These are phyloP conservation scores for Tetrapisispora taiwanensis DNA, from an alignment of 805 yeast genomes.

Conservation along the genomic window DNA sequence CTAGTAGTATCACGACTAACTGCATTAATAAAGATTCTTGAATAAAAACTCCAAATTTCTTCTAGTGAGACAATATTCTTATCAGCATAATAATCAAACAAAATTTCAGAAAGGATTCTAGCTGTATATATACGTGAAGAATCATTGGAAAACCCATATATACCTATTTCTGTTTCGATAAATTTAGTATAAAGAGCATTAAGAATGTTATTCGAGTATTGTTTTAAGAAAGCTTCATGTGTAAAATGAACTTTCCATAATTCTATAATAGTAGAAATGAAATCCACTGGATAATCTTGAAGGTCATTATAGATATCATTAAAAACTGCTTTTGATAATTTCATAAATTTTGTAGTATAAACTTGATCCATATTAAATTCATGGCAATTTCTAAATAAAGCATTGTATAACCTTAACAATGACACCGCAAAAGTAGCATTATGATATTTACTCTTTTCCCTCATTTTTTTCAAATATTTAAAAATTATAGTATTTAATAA, in stretches of 20 bases:
- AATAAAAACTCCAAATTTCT: conserved; percentile 16
- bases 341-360: conserved; percentile 16
- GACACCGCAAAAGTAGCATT: conserved; percentile 25
- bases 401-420: conserved; percentile 15
- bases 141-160: conserved; percentile 24
- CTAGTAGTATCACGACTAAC: conserved; percentile 20
- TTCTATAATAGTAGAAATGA: conserved; percentile 21
- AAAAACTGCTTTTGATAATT: conserved; percentile 17
- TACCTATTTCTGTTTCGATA: conserved; percentile 19
- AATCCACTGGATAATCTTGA: conserved; percentile 20
- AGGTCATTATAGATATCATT: conserved; percentile 14
- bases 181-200: conserved; percentile 15
- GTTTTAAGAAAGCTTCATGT: conserved; percentile 17
- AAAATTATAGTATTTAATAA: conserved; percentile 22
- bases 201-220: conserved; percentile 12
- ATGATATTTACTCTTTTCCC: conserved; percentile 23
- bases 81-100: conserved; percentile 20
- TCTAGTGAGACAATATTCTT: conserved; percentile 13
- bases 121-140: conserved; percentile 24
- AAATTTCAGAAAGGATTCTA: conserved; percentile 29
- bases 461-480: conserved; percentile 28
- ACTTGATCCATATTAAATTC: conserved; percentile 5
- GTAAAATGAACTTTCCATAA: conserved; percentile 16
- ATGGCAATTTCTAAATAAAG: conserved; percentile 15
- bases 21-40: conserved; percentile 12